Evolutionary conservation across 352 stramenopile genomes (phyloP).

Genomic region (Globisporangium lucens): DNA sequence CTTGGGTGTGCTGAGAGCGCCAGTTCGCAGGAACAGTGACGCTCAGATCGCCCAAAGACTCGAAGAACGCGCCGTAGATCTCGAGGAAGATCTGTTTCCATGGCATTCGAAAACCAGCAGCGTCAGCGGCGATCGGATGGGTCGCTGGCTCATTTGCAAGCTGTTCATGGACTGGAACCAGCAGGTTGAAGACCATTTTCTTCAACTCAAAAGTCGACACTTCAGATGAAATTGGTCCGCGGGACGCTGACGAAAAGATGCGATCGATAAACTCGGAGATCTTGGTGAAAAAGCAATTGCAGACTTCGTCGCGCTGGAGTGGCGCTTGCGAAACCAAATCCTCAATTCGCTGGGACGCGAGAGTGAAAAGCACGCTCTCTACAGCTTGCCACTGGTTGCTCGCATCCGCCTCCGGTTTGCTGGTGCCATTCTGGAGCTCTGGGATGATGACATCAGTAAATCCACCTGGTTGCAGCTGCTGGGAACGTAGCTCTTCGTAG

Average conservation of each 20-base stretch:
- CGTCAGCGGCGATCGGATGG: slow-evolving; percentile 15
- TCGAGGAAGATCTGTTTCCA: slow-evolving; percentile 59
- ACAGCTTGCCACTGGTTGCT: slow-evolving; percentile 28
- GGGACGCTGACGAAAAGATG: slow-evolving; percentile 34
- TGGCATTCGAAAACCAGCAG: slow-evolving; percentile 31
- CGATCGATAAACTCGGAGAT: slow-evolving; percentile 54
- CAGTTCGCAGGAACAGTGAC: slow-evolving; percentile 40
- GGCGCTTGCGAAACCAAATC: slow-evolving; percentile 8
- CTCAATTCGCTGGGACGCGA: slow-evolving; percentile 29
- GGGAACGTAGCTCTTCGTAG: slow-evolving; percentile 25
- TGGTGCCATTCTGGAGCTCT: slow-evolving; percentile 42
- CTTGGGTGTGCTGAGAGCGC: slow-evolving; percentile 17
- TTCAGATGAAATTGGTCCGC: not conserved
- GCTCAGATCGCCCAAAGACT: slow-evolving; percentile 45
- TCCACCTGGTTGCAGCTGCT: slow-evolving; percentile 4
- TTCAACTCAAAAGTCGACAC: slow-evolving; percentile 69
- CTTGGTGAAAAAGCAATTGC: slow-evolving; percentile 53
- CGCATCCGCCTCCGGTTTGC: slow-evolving; percentile 35
- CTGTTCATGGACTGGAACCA: slow-evolving; percentile 53
- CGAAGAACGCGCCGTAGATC: slow-evolving; percentile 60
- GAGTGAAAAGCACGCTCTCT: slow-evolving; percentile 23
- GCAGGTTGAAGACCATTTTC: slow-evolving; percentile 41
- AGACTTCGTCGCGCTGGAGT: slow-evolving; percentile 35
- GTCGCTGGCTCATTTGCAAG: slow-evolving; percentile 19
- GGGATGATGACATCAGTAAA: slow-evolving; percentile 26